phyloP scores from a whole-genome alignment of 805 yeast species.

The Nakazawaea wyomingensis region DNA sequence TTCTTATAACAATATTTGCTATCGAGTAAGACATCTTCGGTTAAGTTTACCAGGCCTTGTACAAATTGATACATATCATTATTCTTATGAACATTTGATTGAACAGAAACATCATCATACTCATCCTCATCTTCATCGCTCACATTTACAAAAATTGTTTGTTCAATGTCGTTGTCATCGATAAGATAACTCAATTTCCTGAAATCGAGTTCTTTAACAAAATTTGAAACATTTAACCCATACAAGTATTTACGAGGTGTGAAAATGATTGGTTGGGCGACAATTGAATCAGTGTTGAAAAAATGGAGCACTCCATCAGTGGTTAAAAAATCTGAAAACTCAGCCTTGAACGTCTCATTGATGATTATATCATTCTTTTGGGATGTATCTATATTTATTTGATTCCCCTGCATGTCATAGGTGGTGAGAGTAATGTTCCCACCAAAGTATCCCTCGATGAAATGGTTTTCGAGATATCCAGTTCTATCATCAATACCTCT shows the following conservation, averaged over 20 bases:
- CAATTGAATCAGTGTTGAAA: constrained; percentile 29
- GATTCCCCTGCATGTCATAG: constrained; percentile 18
- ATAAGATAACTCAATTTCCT: constrained; percentile 53
- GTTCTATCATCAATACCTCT: constrained; percentile 27
- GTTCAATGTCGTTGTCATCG: constrained; percentile 43
- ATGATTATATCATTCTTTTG: constrained; percentile 31
- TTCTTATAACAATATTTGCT: constrained; percentile 54
- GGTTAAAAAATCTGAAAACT: constrained; percentile 35
- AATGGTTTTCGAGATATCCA: constrained; percentile 25
- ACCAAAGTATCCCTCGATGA: constrained; percentile 40
- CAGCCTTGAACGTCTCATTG: constrained; percentile 29
- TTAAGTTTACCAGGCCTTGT: constrained; percentile 35
- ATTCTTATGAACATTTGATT: constrained; percentile 25
- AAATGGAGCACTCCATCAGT: constrained; percentile 47
- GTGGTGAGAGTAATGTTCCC: constrained; percentile 33
- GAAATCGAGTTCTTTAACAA: constrained; percentile 67
- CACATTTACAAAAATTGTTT: constrained; percentile 57
- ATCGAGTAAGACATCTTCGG: constrained; percentile 32
- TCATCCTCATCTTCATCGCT: constrained; percentile 31
- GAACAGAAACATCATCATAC: constrained; percentile 14
- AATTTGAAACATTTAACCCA: constrained; percentile 53
- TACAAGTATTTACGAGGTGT: constrained; percentile 54
- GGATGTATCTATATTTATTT: constrained; percentile 7
- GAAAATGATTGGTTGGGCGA: constrained; percentile 27
- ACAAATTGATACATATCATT: constrained; percentile 60